These are phyloP conservation scores for Pleurotus djamor DNA, from an alignment of 768 basidiomycete genomes.

Conservation along the genomic window DNA sequence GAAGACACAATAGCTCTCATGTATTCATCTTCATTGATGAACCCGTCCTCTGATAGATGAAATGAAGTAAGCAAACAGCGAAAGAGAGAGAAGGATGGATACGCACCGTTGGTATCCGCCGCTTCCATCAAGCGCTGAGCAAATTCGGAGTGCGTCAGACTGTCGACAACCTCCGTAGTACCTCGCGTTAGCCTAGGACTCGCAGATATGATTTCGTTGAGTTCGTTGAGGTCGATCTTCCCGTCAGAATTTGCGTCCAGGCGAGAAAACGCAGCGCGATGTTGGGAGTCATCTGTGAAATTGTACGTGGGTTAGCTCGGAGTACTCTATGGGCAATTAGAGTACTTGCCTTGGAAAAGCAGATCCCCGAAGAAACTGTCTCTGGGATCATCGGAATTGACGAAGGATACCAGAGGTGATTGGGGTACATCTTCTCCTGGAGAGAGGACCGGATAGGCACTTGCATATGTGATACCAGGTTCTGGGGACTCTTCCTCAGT, in stretches of 20 bases:
- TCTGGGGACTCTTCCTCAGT: background rate
- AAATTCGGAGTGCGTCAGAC: background rate
- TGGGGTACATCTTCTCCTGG: background rate
- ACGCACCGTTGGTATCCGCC: background rate
- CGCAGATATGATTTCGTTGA: background rate
- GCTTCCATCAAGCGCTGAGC: background rate
- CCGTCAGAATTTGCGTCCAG: slow-evolving; percentile 3
- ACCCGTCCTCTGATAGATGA: background rate
- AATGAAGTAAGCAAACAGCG: too few species aligned
- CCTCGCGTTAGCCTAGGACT: background rate
- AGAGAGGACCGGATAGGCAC: background rate
- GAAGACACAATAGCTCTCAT: background rate
- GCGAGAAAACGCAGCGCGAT: background rate
- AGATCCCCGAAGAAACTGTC: slow-evolving; percentile 4
- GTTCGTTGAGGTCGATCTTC: background rate
- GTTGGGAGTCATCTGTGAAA: background rate
- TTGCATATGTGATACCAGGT: background rate
- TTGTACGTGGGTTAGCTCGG: background rate
- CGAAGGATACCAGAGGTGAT: slow-evolving; percentile 1
- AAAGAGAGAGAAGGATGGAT: too few species aligned
- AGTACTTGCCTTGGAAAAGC: background rate
- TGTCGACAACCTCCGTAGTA: background rate
- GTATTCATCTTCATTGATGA: background rate
- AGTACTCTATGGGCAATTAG: background rate
- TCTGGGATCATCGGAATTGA: slow-evolving; percentile 1